Conservation (phyloP, 306 rosid genomes). For the Casuarina glauca region DNA sequence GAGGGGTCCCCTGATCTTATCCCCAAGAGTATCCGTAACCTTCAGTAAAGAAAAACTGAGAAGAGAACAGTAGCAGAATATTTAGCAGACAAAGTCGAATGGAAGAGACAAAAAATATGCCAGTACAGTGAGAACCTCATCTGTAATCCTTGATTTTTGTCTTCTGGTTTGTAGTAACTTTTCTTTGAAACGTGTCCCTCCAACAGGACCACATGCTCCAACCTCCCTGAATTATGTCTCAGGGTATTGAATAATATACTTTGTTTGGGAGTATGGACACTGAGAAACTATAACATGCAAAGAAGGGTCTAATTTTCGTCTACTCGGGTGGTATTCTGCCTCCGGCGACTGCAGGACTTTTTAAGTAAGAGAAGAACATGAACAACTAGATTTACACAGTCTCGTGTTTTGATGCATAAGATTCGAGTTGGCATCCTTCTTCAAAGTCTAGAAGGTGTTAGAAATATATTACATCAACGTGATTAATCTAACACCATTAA, state of each 20-base stretch:
- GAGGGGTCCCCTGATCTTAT: slow-evolving; percentile 32
- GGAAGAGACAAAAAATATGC: slow-evolving; percentile 28
- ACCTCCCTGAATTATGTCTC: not conserved
- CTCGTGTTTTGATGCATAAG: slow-evolving; percentile 17
- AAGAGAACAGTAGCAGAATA: slow-evolving; percentile 16
- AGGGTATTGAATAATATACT: not conserved
- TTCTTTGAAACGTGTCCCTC: slow-evolving; percentile 22
- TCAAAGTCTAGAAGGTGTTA: not conserved
- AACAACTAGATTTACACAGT: slow-evolving; percentile 16
- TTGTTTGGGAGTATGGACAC: not conserved
- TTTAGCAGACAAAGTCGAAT: slow-evolving; percentile 19
- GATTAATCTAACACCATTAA: not conserved
- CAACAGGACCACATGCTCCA: slow-evolving; percentile 50
- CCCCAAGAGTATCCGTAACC: slow-evolving; percentile 26
- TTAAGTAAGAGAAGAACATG: slow-evolving; percentile 17
- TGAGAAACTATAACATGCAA: not conserved
- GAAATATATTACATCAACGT: not conserved
- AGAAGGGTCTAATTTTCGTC: not conserved
- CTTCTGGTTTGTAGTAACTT: slow-evolving; percentile 28
- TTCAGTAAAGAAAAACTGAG: slow-evolving; percentile 22
- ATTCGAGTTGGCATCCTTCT: slow-evolving; percentile 14
- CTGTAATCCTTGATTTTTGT: slow-evolving; percentile 28
- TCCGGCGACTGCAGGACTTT: slow-evolving; percentile 3
- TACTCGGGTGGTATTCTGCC: not conserved
- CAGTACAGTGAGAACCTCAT: slow-evolving; percentile 1